Evolutionary conservation across 805 yeast species (phyloP), one percentile per base, ranked within the genome.

Genomic region (Jamesozyma piceae): DNA sequence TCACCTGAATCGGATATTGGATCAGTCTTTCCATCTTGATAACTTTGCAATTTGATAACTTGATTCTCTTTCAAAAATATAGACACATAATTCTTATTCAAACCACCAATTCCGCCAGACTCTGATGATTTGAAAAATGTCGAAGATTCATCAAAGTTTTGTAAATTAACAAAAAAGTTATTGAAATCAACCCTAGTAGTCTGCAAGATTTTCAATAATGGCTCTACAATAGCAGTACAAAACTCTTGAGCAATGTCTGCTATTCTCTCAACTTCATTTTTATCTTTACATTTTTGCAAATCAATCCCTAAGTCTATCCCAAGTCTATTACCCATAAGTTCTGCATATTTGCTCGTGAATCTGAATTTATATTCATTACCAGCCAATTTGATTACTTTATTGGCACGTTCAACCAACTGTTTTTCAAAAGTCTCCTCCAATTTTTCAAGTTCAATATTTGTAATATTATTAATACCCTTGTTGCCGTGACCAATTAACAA

Each of bases 401-500:
- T 75, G 1, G 90, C 94, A 18, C 94, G 71, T 11, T 64, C 55
- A 3, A 79, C 67, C 9, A 84, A 63, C 2, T 64, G 59, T 3
- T 70, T 72, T 44, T 74, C 74, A 58, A 72, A 66, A 21, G 73
- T 79, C n/a, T 67, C 66, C 28, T 67, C 63, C 2, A 75, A 55
- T n/a, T 65, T 65, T 28, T 67, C 62, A 2, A 75, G 55, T n/a
- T 64, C 52, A 38, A 50, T 35, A 6, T 42, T 33, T 13, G 34
- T 35, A 5, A 59, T 59, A 35, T 72, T 71, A 34, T 72, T 67
- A 11, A 82, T 57, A 9, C 75, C 57, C 14, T 68, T 67, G 1
- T 73, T 67, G 0, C 83, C 87, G 4, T 82, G 80, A 10, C 95
- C 96, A 29, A 89, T 67, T 19, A 89, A 67, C 55, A 84, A 88